Conservation (phyloP, 2,329 filamentous ascomycete genomes). For the Xylariales sp. region DNA sequence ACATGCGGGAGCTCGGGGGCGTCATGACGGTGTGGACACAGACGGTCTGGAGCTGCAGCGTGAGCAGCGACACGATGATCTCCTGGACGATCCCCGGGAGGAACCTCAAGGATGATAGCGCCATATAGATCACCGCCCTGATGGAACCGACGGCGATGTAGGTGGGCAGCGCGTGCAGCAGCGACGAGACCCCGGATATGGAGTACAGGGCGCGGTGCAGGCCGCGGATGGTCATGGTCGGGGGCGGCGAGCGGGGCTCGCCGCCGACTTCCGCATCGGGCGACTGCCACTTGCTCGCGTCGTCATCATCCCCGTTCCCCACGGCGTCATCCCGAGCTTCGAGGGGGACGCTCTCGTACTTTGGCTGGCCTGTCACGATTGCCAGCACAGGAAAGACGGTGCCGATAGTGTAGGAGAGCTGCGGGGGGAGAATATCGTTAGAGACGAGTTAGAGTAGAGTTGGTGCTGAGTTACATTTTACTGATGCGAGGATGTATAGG, state of each 20-base stretch:
- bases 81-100: constrained; percentile 41
- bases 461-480: background rate
- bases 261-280: too few relatives aligned
- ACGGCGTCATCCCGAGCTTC: constrained; percentile 12
- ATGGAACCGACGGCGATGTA: constrained; percentile 30
- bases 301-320: too few relatives aligned
- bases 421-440: too few relatives aligned
- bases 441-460: too few relatives aligned
- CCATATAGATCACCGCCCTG: constrained; percentile 28
- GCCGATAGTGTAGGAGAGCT: constrained; percentile 44
- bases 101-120: constrained; percentile 33
- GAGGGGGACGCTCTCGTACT: constrained; percentile 42
- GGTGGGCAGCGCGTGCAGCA: constrained; percentile 62
- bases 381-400: constrained; percentile 44
- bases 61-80: constrained; percentile 51
- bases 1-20: constrained; percentile 53
- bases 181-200: constrained; percentile 56
- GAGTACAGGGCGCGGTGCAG: constrained; percentile 51
- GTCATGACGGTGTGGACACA: constrained; percentile 85
- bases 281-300: too few relatives aligned
- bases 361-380: constrained; percentile 46
- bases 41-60: constrained; percentile 63
- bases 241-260: too few relatives aligned
- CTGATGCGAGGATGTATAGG: background rate
- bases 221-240: constrained; percentile 43